phyloP scores from a whole-genome alignment of 1,139 yeast species.

The Groenewaldozyma auringiensis region DNA sequence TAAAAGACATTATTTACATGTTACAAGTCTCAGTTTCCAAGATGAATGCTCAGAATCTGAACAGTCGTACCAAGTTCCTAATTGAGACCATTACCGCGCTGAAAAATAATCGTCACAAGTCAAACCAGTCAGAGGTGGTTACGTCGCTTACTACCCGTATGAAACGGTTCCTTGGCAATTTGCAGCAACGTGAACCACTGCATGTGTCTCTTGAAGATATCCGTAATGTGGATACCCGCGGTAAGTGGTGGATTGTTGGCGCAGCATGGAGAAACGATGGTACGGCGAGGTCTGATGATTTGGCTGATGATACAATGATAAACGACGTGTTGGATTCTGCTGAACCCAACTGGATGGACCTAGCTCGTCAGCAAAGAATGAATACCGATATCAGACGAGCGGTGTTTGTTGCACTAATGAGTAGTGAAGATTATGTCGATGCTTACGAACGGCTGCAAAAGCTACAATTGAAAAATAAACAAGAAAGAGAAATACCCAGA shows the following conservation, averaged over 20 bases:
- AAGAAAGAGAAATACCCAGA: constrained; percentile 79
- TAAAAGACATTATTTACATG: constrained; percentile 65
- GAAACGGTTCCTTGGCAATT: constrained; percentile 56
- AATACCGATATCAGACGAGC: constrained; percentile 94
- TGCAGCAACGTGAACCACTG: constrained; percentile 58
- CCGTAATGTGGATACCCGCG: constrained; percentile 61
- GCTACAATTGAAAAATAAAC: constrained; percentile 68
- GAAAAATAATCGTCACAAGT: constrained; percentile 73
- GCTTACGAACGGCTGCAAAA: constrained; percentile 78
- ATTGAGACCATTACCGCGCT: constrained; percentile 78
- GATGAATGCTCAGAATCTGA: constrained; percentile 35
- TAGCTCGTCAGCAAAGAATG: constrained; percentile 84
- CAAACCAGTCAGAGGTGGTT: constrained; percentile 40
- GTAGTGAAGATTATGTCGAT: constrained; percentile 86
- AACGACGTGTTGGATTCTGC: constrained; percentile 56
- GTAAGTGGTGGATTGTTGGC: constrained; percentile 99
- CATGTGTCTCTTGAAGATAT: constrained; percentile 83
- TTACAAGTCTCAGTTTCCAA: constrained; percentile 45
- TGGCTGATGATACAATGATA: constrained; percentile 30
- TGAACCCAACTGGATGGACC: constrained; percentile 81
- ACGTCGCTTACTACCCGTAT: constrained; percentile 47
- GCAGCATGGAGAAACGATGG: constrained; percentile 72
- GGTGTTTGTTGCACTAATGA: constrained; percentile 86
- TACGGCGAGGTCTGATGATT: constrained; percentile 14
- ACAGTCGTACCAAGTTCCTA: constrained; percentile 70